phyloP scores from a whole-genome alignment of 257 asterid species.

The Eucommia ulmoides region DNA sequence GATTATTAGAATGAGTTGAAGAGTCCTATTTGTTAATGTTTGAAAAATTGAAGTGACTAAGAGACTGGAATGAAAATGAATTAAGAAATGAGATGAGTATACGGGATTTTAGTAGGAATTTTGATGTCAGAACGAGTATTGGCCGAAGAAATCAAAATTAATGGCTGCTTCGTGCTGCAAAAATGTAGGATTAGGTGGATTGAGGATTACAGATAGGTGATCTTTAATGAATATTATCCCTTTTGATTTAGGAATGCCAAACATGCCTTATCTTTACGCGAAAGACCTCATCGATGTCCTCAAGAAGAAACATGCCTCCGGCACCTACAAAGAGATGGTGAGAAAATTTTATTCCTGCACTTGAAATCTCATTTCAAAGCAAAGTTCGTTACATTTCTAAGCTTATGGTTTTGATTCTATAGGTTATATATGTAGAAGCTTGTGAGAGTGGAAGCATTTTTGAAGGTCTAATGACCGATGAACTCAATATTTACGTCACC shows the following conservation, averaged over 20 bases:
- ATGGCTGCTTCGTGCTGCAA: too few relatives aligned
- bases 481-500: constrained; percentile 62
- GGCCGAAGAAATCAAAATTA: too few relatives aligned
- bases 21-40: too few relatives aligned
- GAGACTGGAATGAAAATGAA: not conserved
- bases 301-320: constrained; percentile 54
- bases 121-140: too few relatives aligned
- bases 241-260: constrained; percentile 64
- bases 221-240: not conserved
- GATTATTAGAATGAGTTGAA: too few relatives aligned
- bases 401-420: not conserved
- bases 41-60: too few relatives aligned
- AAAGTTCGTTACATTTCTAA: not conserved
- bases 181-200: not conserved
- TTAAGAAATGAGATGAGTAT: too few relatives aligned
- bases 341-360: not conserved
- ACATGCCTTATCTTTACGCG: constrained; percentile 49
- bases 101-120: not conserved
- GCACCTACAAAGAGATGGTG: constrained; percentile 82
- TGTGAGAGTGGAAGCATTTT: constrained; percentile 90
- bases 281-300: constrained; percentile 63
- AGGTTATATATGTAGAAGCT: constrained; percentile 81
- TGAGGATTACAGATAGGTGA: not conserved
- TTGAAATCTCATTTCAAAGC: not conserved
- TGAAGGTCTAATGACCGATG: constrained; percentile 74